Conservation (phyloP, 495 filamentous ascomycete genomes). For the Neurospora pannonica region DNA sequence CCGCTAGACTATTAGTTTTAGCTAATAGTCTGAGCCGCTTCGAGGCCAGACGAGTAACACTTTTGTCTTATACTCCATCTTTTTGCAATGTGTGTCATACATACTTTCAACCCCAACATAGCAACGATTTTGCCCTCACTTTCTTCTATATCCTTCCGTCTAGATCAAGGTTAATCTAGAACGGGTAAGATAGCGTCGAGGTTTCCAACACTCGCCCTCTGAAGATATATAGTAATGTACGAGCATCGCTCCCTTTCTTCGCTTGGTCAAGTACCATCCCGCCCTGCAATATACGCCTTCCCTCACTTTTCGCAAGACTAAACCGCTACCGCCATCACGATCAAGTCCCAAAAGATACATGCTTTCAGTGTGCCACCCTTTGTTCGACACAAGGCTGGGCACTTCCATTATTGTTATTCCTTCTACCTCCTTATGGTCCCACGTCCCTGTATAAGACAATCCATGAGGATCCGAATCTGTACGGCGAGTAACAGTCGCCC, state of each 20-base stretch:
- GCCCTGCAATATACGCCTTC: background rate
- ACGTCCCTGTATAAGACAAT: background rate
- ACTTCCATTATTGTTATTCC: background rate
- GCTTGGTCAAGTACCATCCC: background rate
- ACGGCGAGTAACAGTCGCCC: background rate
- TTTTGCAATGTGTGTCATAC: too few relatives aligned
- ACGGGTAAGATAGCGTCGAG: background rate
- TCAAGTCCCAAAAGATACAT: background rate
- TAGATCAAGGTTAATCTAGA: background rate
- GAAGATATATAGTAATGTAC: background rate
- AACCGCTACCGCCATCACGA: background rate
- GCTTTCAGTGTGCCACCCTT: background rate
- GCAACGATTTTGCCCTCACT: background rate
- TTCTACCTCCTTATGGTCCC: background rate
- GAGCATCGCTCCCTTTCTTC: background rate
- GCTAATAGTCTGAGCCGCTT: too few relatives aligned
- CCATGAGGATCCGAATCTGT: background rate
- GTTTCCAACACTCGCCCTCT: background rate
- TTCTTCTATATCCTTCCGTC: background rate
- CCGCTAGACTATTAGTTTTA: too few relatives aligned
- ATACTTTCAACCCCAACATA: too few relatives aligned
- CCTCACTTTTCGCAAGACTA: background rate
- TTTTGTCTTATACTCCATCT: too few relatives aligned
- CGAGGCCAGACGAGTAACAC: too few relatives aligned
- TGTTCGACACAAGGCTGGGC: background rate